Percentiles rank a stretch among this genome's conserved stretches.
phyloP scores from a whole-genome alignment of 1,139 yeast genomes.

The Zygotorulaspora mrakii region DNA sequence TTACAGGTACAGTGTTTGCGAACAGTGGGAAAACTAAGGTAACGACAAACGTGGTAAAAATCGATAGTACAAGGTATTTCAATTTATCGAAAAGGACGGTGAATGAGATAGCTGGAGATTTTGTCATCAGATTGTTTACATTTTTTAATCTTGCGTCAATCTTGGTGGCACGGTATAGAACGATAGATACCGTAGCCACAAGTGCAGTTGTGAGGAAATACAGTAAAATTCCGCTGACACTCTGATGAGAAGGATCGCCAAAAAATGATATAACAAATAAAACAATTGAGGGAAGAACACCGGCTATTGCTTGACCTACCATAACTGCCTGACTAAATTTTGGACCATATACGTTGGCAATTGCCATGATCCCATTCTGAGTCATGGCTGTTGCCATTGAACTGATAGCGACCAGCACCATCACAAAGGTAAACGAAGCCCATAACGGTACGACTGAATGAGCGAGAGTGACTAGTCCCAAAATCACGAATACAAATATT shows the following conservation, averaged over 20 bases:
- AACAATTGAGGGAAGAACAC: conserved; percentile 81
- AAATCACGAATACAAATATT: conserved; percentile 47
- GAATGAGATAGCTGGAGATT: conserved; percentile 33
- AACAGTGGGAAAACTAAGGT: conserved; percentile 86
- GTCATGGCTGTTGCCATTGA: conserved; percentile 67
- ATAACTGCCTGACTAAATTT: conserved; percentile 83
- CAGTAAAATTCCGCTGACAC: conserved; percentile 50
- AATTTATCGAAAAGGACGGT: conserved; percentile 53
- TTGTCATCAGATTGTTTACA: conserved; percentile 1
- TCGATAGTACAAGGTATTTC: conserved; percentile 59
- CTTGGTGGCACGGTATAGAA: conserved; percentile 32
- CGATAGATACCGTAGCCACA: conserved; percentile 51
- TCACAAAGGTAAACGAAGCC: conserved; percentile 51
- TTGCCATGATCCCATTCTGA: conserved; percentile 89
- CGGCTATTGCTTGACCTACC: conserved; percentile 94
- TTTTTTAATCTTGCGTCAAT: conserved; percentile 17
- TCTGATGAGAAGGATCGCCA: conserved; percentile 36
- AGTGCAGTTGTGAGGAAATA: conserved; percentile 70
- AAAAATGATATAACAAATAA: conserved; percentile 58
- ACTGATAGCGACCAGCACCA: conserved; percentile 56
- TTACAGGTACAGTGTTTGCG: conserved; percentile 64
- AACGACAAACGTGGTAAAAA: conserved; percentile 70
- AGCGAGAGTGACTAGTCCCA: conserved; percentile 37
- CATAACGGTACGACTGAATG: conserved; percentile 41
- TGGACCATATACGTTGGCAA: conserved; percentile 68